phyloP scores from a whole-genome alignment of 2,329 filamentous ascomycete genomes.

The Fusarium agapanthi region DNA sequence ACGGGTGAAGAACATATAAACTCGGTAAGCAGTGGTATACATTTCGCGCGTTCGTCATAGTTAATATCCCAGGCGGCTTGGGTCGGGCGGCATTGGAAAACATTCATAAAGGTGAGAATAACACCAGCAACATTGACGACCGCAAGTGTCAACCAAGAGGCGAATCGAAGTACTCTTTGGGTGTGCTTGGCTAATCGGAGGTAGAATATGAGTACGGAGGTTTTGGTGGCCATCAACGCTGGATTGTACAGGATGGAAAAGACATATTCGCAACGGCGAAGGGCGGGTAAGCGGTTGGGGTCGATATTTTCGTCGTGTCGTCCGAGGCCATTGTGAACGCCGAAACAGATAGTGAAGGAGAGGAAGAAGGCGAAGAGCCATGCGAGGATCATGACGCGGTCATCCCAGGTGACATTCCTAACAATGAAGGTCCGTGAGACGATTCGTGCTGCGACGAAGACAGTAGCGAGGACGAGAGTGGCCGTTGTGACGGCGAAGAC shows the following conservation, averaged over 20 bases:
- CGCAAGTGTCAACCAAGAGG: slow-evolving; percentile 80
- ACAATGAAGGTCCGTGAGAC: slow-evolving; percentile 79
- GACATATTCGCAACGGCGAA: slow-evolving; percentile 70
- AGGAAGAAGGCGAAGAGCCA: slow-evolving; percentile 78
- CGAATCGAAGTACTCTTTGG: slow-evolving; percentile 78
- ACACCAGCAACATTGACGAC: slow-evolving; percentile 82
- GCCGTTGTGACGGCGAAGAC: slow-evolving; percentile 76
- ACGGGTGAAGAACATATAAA: slow-evolving; percentile 83
- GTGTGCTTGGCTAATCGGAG: slow-evolving; percentile 81
- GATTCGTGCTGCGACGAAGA: slow-evolving; percentile 80
- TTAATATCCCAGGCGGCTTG: slow-evolving; percentile 69
- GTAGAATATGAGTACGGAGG: slow-evolving; percentile 92
- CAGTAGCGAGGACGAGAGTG: slow-evolving; percentile 73
- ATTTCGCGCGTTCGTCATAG: slow-evolving; percentile 49
- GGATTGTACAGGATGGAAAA: slow-evolving; percentile 80
- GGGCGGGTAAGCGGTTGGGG: slow-evolving; percentile 53
- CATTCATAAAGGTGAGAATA: slow-evolving; percentile 84
- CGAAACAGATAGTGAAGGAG: slow-evolving; percentile 72
- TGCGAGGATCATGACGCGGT: slow-evolving; percentile 81
- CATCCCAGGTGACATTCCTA: slow-evolving; percentile 75
- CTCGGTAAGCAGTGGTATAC: slow-evolving; percentile 68
- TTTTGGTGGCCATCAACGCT: slow-evolving; percentile 89
- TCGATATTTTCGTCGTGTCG: slow-evolving; percentile 70
- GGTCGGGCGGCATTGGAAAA: slow-evolving; percentile 85
- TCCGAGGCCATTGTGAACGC: slow-evolving; percentile 72